Evolutionary conservation across 805 yeast species (phyloP).

Genomic region (Candida pini): DNA sequence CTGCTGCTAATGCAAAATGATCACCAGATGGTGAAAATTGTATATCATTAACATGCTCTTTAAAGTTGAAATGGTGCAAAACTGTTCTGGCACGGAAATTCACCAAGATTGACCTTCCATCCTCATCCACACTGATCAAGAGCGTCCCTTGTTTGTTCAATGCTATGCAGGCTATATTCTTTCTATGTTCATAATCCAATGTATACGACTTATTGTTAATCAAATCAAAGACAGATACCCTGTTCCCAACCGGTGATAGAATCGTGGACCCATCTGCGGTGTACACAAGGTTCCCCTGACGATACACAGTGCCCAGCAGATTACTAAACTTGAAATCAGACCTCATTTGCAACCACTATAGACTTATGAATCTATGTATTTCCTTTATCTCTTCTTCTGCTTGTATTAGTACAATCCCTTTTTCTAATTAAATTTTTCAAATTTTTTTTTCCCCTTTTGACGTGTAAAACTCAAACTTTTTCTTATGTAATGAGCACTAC

Average conservation of each 20-base stretch:
- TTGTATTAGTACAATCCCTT: too few relatives aligned
- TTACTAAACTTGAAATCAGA: constrained; percentile 88
- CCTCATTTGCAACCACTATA: constrained; percentile 45
- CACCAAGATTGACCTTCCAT: constrained; percentile 89
- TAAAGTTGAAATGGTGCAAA: constrained; percentile 90
- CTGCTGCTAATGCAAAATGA: constrained; percentile 79
- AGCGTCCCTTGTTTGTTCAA: constrained; percentile 78
- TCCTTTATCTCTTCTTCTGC: too few relatives aligned
- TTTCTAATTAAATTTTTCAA: neutral
- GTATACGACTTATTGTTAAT: constrained; percentile 82
- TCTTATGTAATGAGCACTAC: too few relatives aligned
- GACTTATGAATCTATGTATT: neutral
- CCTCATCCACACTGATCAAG: constrained; percentile 76
- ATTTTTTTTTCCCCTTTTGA: too few relatives aligned
- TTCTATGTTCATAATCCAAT: constrained; percentile 87
- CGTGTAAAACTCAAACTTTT: too few relatives aligned
- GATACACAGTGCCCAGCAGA: constrained; percentile 88
- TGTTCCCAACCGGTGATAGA: constrained; percentile 89
- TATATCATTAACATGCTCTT: constrained; percentile 65
- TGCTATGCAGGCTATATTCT: constrained; percentile 73
- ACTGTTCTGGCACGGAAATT: constrained; percentile 81
- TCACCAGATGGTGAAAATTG: constrained; percentile 87
- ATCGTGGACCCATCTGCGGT: constrained; percentile 81
- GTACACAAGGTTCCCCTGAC: constrained; percentile 85
- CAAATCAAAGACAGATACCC: constrained; percentile 85